Evolutionary conservation across 2,329 filamentous ascomycete genomes (phyloP).

Genomic region (Coniochaeta sp.): DNA sequence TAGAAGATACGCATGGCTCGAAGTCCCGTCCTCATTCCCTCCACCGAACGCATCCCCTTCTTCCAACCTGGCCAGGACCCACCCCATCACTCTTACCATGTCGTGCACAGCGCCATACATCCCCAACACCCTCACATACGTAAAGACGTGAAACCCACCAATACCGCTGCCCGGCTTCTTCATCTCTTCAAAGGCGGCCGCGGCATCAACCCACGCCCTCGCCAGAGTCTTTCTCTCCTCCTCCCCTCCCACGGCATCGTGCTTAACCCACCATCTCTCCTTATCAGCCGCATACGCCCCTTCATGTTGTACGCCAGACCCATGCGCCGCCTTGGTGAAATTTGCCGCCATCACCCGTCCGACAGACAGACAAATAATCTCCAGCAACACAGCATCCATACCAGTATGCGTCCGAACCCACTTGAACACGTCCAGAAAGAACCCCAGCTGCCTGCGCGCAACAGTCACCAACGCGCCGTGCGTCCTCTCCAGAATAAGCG

Average conservation of each 20-base stretch:
- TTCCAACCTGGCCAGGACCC: slow-evolving; percentile 42
- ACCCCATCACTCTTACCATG: slow-evolving; percentile 49
- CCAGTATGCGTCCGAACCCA: slow-evolving; percentile 19
- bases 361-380: slow-evolving; percentile 24
- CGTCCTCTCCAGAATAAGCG: slow-evolving; percentile 26
- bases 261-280: background rate
- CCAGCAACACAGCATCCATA: slow-evolving; percentile 26
- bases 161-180: background rate
- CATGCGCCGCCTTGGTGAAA: background rate
- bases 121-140: slow-evolving; percentile 57
- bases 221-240: background rate
- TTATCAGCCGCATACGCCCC: too few species aligned
- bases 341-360: slow-evolving; percentile 17
- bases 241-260: background rate
- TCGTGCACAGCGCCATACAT: slow-evolving; percentile 50
- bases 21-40: slow-evolving; percentile 11
- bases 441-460: background rate
- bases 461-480: slow-evolving; percentile 1
- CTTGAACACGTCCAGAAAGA: slow-evolving; percentile 23
- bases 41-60: slow-evolving; percentile 28
- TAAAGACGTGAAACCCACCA: slow-evolving; percentile 38
- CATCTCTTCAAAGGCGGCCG: background rate
- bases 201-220: background rate
- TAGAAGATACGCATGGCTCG: slow-evolving; percentile 18
- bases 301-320: too few species aligned